Evolutionary conservation across 179 eudicot species (phyloP).

Genomic region (Nepenthes alata): DNA sequence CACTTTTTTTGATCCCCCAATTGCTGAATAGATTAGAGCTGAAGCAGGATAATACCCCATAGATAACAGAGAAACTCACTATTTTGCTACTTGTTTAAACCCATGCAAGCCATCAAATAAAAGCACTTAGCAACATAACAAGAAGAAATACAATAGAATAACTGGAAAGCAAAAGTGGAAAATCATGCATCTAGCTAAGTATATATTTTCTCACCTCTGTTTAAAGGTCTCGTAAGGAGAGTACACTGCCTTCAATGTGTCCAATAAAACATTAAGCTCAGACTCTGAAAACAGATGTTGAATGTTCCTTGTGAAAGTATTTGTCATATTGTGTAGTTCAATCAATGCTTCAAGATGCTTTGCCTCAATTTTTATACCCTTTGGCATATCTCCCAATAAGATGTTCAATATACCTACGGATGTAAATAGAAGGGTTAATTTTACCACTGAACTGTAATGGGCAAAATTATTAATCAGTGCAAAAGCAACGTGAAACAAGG

Average conservation of each 20-base stretch:
- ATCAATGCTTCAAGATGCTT: constrained; percentile 83
- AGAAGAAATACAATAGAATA: not conserved
- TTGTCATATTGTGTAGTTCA: constrained; percentile 77
- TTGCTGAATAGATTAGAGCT: not conserved
- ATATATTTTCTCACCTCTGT: constrained; percentile 34
- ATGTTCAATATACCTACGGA: constrained; percentile 72
- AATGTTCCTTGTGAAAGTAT: constrained; percentile 77
- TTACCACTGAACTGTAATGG: too few relatives aligned
- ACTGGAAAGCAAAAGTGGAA: not conserved
- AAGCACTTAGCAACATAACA: not conserved
- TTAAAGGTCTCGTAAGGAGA: constrained; percentile 80
- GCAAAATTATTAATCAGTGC: too few relatives aligned
- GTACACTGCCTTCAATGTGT: constrained; percentile 66
- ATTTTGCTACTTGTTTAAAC: not conserved
- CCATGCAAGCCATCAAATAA: not conserved
- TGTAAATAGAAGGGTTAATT: not conserved
- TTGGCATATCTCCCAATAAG: constrained; percentile 68
- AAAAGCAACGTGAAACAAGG: too few relatives aligned
- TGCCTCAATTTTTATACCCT: constrained; percentile 62
- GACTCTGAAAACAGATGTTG: constrained; percentile 88
- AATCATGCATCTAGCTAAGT: not conserved
- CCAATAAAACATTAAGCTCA: constrained; percentile 47
- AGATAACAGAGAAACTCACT: not conserved
- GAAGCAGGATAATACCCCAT: not conserved
- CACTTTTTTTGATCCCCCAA: too few relatives aligned